Conservation (phyloP, 2,329 filamentous ascomycete species). For the Mariannaea sp. region DNA sequence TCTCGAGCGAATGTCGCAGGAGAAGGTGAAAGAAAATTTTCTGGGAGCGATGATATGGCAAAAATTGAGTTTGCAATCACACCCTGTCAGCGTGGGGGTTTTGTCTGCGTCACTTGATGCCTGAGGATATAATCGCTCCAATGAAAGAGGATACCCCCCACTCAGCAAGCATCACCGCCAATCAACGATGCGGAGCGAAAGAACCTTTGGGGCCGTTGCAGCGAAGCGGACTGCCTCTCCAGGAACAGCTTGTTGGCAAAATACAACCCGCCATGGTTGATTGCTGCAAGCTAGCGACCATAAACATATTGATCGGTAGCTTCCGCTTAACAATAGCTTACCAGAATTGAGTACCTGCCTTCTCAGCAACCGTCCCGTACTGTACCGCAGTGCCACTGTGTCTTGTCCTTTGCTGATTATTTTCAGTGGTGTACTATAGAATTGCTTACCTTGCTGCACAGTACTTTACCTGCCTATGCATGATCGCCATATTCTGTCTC, state of each 20-base stretch:
- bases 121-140: slow-evolving; percentile 24
- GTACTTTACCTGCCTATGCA: slow-evolving; percentile 20
- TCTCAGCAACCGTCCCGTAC: no score
- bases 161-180: neutral
- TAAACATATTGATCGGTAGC: no score
- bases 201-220: no score
- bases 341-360: no score
- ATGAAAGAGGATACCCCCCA: slow-evolving; percentile 10
- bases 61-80: slow-evolving; percentile 39
- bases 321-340: slow-evolving; percentile 6
- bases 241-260: no score
- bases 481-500: neutral
- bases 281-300: no score
- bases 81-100: slow-evolving; percentile 38
- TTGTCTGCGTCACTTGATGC: slow-evolving; percentile 16
- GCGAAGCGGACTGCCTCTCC: no score
- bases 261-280: no score
- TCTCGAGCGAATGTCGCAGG: slow-evolving; percentile 34
- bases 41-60: slow-evolving; percentile 28
- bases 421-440: no score
- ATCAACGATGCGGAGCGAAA: neutral
- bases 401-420: no score
- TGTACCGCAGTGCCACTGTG: no score
- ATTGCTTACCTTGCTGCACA: no score
- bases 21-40: slow-evolving; percentile 19